A percentile compares a stretch with the other conserved stretches of the same genome.
phyloP scores from a whole-genome alignment of 2,329 filamentous ascomycete species.

The Fusarium acutatum region DNA sequence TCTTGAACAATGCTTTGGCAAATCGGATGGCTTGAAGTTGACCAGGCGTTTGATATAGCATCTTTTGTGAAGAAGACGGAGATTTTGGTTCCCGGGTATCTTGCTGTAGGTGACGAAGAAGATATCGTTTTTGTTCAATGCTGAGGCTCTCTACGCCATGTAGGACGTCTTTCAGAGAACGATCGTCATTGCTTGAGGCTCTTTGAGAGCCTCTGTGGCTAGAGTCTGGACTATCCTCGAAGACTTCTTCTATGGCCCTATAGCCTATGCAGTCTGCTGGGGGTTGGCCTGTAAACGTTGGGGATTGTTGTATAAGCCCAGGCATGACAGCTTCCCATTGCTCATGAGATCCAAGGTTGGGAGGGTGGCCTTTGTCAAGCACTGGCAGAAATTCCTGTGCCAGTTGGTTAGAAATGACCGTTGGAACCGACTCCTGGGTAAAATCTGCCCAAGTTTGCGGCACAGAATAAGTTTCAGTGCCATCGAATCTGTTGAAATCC shows the following conservation, averaged over 20 bases:
- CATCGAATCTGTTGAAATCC: background rate
- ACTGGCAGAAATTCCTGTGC: background rate
- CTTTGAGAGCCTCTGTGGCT: background rate
- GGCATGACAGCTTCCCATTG: background rate
- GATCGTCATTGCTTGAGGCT: background rate
- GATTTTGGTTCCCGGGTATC: constrained; percentile 1
- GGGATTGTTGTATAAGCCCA: background rate
- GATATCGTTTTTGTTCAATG: constrained; percentile 29
- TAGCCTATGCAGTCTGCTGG: background rate
- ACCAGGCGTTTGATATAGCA: constrained; percentile 14
- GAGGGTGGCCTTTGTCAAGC: background rate
- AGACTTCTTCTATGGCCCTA: constrained; percentile 8
- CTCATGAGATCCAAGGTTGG: background rate
- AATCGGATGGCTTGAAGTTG: constrained; percentile 35
- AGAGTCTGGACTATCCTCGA: background rate
- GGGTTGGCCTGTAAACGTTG: background rate
- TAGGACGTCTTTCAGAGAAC: constrained; percentile 23
- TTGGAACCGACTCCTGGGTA: background rate
- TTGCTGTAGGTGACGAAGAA: constrained; percentile 34
- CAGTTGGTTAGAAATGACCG: background rate
- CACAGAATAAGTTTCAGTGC: background rate
- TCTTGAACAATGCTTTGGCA: constrained; percentile 26
- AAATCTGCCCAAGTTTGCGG: background rate
- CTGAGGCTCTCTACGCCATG: constrained; percentile 25
- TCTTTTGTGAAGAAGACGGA: background rate